A percentile compares a stretch with the other conserved stretches of the same genome.
Conservation (phyloP, 805 yeast species). For the Isabelozyma pseudorhagii region DNA sequence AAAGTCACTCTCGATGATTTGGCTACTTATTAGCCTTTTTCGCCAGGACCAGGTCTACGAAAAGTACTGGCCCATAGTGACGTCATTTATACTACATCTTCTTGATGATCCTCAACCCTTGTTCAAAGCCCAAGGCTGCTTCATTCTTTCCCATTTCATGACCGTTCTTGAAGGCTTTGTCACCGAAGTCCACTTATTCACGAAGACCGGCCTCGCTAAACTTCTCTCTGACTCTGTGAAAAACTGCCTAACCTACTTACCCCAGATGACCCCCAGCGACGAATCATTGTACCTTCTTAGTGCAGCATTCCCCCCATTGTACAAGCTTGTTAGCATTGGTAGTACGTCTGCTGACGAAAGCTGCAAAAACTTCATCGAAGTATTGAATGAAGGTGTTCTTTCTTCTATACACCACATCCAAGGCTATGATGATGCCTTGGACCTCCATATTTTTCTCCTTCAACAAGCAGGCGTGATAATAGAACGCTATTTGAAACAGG, state of each 20-base stretch:
- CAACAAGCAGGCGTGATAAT: slow-evolving; percentile 10
- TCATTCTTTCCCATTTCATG: slow-evolving; percentile 13
- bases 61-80: slow-evolving; percentile 19
- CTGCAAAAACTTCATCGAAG: slow-evolving; percentile 13
- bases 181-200: slow-evolving; percentile 6
- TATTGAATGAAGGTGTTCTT: slow-evolving; percentile 20
- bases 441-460: slow-evolving; percentile 12
- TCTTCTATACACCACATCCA: slow-evolving; percentile 21
- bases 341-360: not conserved
- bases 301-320: slow-evolving; percentile 19
- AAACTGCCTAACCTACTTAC: slow-evolving; percentile 23
- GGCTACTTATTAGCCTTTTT: slow-evolving; percentile 14
- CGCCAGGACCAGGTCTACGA: slow-evolving; percentile 5
- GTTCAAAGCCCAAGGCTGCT: slow-evolving; percentile 23
- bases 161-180: not conserved
- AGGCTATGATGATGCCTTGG: slow-evolving; percentile 3
- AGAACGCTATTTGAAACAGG: slow-evolving; percentile 7
- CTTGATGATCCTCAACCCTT: slow-evolving; percentile 30
- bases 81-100: slow-evolving; percentile 31
- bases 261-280: slow-evolving; percentile 21
- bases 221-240: slow-evolving; percentile 23
- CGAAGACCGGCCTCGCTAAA: slow-evolving; percentile 22
- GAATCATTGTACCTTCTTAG: slow-evolving; percentile 16
- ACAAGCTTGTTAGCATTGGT: slow-evolving; percentile 8
- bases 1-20: slow-evolving; percentile 23